Evolutionary conservation across 1,284 basidiomycete genomes (phyloP).

Genomic region (Trichosporon ovoides): DNA sequence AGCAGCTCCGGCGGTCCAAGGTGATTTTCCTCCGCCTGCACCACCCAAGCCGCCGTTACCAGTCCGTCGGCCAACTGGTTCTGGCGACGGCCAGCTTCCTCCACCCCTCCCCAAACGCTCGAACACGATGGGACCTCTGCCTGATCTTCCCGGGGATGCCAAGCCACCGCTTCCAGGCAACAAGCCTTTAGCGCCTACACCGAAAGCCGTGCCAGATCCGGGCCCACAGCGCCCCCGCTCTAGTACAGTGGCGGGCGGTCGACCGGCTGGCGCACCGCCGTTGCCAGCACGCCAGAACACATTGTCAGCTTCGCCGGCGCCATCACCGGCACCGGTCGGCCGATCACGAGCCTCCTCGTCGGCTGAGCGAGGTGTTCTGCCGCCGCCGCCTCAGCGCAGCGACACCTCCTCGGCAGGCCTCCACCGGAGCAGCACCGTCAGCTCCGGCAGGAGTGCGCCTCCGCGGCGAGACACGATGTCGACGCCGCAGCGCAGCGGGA

Average conservation of each 20-base stretch:
- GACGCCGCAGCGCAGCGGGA: background rate
- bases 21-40: background rate
- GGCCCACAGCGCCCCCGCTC: slow-evolving; percentile 20
- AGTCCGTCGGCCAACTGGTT: slow-evolving; percentile 8
- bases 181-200: slow-evolving; percentile 23
- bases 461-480: slow-evolving; percentile 7
- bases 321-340: no score
- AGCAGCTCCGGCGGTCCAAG: background rate
- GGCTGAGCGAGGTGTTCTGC: slow-evolving; percentile 4
- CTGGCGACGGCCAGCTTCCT: background rate
- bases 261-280: slow-evolving; percentile 13
- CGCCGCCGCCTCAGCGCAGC: slow-evolving; percentile 23
- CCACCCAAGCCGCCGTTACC: slow-evolving; percentile 10
- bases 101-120: background rate
- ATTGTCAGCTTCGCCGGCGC: background rate
- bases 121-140: background rate
- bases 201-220: background rate
- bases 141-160: background rate
- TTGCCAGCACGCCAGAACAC: slow-evolving; percentile 13
- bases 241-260: slow-evolving; percentile 15
- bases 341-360: background rate
- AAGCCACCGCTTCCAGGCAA: slow-evolving; percentile 19
- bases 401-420: slow-evolving; percentile 7
- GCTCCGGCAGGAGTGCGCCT: background rate
- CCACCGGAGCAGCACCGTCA: background rate